Evolutionary conservation across 208 protist genomes (phyloP), one percentile per base, ranked within the genome.

Genomic region (Endotrypanum monterogeii): DNA sequence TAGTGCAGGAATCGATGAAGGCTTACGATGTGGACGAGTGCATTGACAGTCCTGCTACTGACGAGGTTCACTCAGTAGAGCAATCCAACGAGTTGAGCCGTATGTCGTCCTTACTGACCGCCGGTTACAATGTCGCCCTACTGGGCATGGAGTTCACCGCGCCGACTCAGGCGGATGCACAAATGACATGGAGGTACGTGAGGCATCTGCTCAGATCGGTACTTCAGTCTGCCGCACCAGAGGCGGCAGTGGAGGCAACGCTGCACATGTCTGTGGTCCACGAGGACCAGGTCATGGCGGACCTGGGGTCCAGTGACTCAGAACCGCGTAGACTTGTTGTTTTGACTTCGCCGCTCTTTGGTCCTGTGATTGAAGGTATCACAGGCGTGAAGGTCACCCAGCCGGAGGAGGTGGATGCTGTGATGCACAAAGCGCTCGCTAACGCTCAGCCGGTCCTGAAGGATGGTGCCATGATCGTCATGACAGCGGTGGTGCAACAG

Each of bases 1-100:
- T 67, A 6, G 80, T 86, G 28, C 44, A 67, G 12, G 83, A 82
- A 2, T 69, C 71, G 65, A 84, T 65, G 60, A 90, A 88, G 73
- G 78, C 72, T 20, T 89, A 79, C 57, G 78, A 80, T 32, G 86
- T 89, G 50, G 81, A 93, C 65, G 89, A 93, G 78, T 85, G 82
- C 76, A 80, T 88, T 60, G 39, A 73, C 46, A 65, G 71, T 44
- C 62, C 74, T 23, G 32, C 68, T 3, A 65, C 30, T 44, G 73
- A 30, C 28, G 70, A 37, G 52, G n/a, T 30, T 32, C 48, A 41
- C 37, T 30, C 65, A 25, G 81, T 41, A 25, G 35, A 44, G 32
- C 58, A 73, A 62, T 89, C 86, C 44, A 83, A 84, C 61, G 80
- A 91, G 65, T 65, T 87, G 41, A 46, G 63, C 23, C 83, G 84